Base-by-base conservation (phyloP, 306 rosid species). In the Inga oerstediana region DNA sequence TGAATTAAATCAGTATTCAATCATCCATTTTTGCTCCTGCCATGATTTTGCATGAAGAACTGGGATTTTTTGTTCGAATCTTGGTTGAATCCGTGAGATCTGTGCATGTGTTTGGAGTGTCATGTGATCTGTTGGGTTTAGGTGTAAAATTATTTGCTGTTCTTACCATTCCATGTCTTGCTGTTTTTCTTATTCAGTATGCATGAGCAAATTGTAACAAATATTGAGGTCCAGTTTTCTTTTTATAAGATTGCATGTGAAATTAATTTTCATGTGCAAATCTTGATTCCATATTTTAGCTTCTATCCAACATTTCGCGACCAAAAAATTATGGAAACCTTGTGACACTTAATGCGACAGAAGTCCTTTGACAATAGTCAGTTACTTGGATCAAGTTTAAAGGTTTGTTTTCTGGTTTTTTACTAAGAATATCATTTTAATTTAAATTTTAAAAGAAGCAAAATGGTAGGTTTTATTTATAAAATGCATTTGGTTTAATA, bases 11-110 rank as follows among this genome's bases (percentile, higher is more conserved):
- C 17, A 56, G 51, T 44, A 30, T 58, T 69, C 70, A 56, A 76
- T 79, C 77, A 79, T 83, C 77, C 77, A 80, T 49, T 75, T 86
- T 82, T 82, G 54, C 69, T 11, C 5, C 54, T 79, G 49, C 59
- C 77, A 49, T 75, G 79, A 71, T 74, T 43, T 15, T 73, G 54
- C 48, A 44, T 20, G 75, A 69, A 43, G 85, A n/a, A 66, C 83
- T 66, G 65, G 72, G 66, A 78, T 81, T 81, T 81, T 56, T 14
- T 67, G 37, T 85, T 45, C 24, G 30, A 24, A 44, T 45, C 86
- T 66, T 71, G 66, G 72, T 79, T 68, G 66, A 76, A 48, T 52
- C 67, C 79, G 34, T 75, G 79, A 4, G 66, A 39, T 19, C 79
- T 24, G 4, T 34, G 67, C 79, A 34, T 34, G 32, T 20, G 67